Evolutionary conservation across 805 yeast genomes (phyloP), one percentile per base, ranked within the genome.

Genomic region (Sugiyamaella smithiae): DNA sequence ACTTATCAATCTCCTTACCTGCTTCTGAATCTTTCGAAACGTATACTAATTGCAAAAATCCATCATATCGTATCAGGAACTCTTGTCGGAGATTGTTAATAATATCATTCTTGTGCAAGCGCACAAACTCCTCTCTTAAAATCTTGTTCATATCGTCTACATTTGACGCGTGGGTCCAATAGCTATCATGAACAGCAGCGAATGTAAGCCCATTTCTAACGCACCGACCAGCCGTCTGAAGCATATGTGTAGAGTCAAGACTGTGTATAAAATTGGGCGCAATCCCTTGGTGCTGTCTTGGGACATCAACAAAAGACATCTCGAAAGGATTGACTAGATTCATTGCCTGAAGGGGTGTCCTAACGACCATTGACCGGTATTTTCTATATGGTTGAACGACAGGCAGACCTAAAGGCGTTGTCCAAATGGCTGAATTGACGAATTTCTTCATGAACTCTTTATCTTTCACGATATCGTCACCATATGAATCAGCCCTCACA

Each of bases 241-340:
- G 72, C 99, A 91, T 91, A 65, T 91, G 99, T 0, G 97, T 84
- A 1, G 98, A 97, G 73, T 91, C 99, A 51, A 91, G 72, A 0
- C 97, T 90, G 65, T 91, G 99, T 44, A 91, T 85, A 65, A 77
- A 93, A 66, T 91, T 91, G 28, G 99, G 99, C 14, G 98, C 96
- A 65, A 91, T 85, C 0, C 96, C 98, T 38, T 88, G 81, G 55
- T 81, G 81, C 67, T 91, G 99, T 62, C 89, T 88, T 61, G 95
- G 76, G 4, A 88, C 73, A 66, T 89, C 89, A 32, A 93, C 95
- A 37, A 83, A 84, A 43, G 81, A 80, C 35, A 86, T 75, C 14
- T 83, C 81, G 61, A 80, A 84, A n/a, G 97, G 97, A 69, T 90
- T 97, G 28, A 80, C 71, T 52, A 91, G 83, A 48, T 76, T 80